Conservation (phyloP, 1,284 basidiomycete genomes). For the Ceratobasidium sp. region DNA sequence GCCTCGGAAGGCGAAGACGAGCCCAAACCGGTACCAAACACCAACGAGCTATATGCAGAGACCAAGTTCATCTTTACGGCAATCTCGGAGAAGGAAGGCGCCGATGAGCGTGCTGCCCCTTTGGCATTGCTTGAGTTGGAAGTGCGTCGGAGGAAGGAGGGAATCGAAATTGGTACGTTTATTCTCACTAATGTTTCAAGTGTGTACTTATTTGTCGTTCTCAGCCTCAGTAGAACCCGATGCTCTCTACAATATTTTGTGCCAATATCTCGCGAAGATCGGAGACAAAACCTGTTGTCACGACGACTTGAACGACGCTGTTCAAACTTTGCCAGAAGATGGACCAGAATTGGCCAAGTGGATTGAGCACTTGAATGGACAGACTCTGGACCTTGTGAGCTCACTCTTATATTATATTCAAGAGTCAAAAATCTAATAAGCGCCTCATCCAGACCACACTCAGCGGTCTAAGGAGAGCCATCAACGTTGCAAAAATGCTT, state of each 20-base stretch:
- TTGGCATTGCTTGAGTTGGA: constrained; percentile 80
- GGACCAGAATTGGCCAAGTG: constrained; percentile 54
- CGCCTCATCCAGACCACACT: constrained; percentile 9
- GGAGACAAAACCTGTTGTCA: constrained; percentile 86
- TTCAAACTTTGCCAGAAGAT: constrained; percentile 57
- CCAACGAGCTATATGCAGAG: constrained; percentile 60
- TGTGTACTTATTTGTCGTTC: constrained; percentile 54
- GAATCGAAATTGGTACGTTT: constrained; percentile 37
- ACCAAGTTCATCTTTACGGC: constrained; percentile 67
- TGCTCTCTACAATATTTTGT: constrained; percentile 49
- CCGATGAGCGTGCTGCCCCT: constrained; percentile 75
- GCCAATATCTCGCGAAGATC: constrained; percentile 76
- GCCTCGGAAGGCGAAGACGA: constrained; percentile 56
- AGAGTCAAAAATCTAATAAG: neutral
- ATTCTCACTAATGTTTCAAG: neutral
- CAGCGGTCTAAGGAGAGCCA: constrained; percentile 38
- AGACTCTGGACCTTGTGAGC: constrained; percentile 52
- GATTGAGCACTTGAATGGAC: constrained; percentile 44
- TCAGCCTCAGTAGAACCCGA: constrained; percentile 30
- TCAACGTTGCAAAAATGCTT: constrained; percentile 38
- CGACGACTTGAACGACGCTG: constrained; percentile 74
- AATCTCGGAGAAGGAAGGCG: constrained; percentile 71
- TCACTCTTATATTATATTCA: constrained; percentile 47
- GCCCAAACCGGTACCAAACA: constrained; percentile 49
- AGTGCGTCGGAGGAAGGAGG: constrained; percentile 62